These are phyloP conservation scores for Candida berthetii DNA, from an alignment of 805 yeast genomes.

Conservation along the genomic window DNA sequence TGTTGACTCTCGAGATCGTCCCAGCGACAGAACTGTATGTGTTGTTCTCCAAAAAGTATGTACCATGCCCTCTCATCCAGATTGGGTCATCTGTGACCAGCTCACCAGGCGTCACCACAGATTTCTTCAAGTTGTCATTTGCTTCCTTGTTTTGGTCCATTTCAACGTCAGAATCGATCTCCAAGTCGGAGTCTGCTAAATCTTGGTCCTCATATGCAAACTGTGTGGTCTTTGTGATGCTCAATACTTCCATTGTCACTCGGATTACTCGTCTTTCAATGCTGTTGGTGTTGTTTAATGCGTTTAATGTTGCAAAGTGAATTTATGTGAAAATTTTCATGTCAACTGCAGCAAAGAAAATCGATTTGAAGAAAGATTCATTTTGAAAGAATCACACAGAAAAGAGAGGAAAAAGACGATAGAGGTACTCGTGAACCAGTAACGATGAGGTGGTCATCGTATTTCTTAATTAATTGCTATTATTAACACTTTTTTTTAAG, in stretches of 20 bases:
- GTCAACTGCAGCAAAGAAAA: neutral
- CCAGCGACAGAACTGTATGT: constrained; percentile 95
- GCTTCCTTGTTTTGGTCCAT: constrained; percentile 21
- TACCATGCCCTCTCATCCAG: constrained; percentile 99
- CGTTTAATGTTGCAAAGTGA: too few species aligned
- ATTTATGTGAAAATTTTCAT: neutral
- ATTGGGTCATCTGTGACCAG: constrained; percentile 90
- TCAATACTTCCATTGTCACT: neutral
- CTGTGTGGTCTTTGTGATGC: constrained; percentile 1
- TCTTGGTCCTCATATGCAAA: constrained; percentile 9
- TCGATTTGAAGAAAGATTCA: too few species aligned
- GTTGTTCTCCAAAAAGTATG: constrained; percentile 67
- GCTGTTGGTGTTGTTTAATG: too few species aligned
- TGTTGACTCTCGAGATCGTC: constrained; percentile 76
- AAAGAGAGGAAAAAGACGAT: too few species aligned
- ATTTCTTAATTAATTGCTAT: too few species aligned
- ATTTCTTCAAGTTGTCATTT: constrained; percentile 21
- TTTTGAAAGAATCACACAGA: too few species aligned
- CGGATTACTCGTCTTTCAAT: neutral
- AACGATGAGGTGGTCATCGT: too few species aligned
- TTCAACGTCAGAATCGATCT: constrained; percentile 31
- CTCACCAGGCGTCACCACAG: constrained; percentile 91
- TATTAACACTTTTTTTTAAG: too few species aligned
- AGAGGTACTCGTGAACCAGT: too few species aligned
- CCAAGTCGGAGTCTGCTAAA: constrained; percentile 2